Evolutionary conservation across 495 filamentous ascomycete species (phyloP).

Genomic region (Clohesyomyces aquaticus): DNA sequence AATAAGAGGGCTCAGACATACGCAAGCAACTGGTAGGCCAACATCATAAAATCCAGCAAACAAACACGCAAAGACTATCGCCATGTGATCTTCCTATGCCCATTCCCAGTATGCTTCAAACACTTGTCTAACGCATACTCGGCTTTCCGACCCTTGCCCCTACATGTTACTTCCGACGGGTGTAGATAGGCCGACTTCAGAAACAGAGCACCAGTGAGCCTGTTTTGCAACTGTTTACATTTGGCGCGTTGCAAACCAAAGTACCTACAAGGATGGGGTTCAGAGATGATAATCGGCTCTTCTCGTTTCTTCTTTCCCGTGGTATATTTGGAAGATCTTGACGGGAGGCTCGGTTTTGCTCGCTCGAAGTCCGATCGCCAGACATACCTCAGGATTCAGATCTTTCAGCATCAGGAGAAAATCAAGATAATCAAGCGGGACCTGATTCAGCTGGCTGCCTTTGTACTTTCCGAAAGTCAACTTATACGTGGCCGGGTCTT

Average conservation of each 20-base stretch:
- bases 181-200: background rate
- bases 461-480: background rate
- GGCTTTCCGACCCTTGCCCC: background rate
- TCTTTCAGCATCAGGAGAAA: background rate
- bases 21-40: too few relatives aligned
- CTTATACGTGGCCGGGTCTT: background rate
- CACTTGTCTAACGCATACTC: background rate
- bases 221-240: background rate
- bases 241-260: background rate
- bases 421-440: background rate
- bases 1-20: too few relatives aligned
- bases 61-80: too few relatives aligned
- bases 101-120: background rate
- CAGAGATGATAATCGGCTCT: background rate
- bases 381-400: background rate
- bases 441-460: background rate
- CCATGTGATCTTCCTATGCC: background rate
- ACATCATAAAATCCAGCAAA: too few relatives aligned
- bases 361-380: background rate
- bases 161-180: background rate
- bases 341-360: background rate
- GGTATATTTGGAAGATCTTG: background rate
- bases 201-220: background rate
- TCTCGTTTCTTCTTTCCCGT: background rate
- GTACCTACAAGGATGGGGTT: background rate